Evolutionary conservation across 768 basidiomycete genomes (phyloP).

Genomic region (Calocera viscosa): DNA sequence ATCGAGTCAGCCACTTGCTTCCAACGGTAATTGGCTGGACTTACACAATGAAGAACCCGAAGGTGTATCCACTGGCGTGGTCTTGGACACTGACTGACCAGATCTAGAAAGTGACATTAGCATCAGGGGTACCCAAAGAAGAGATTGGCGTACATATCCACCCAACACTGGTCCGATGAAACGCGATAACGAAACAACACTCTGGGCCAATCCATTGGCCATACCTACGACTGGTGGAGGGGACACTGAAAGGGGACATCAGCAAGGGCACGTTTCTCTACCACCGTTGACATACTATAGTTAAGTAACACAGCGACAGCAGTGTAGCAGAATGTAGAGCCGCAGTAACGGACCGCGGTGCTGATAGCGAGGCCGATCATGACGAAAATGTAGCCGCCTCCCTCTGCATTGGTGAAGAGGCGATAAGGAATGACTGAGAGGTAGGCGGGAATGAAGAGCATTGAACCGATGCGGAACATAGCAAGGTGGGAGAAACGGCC

Average conservation of each 20-base stretch:
- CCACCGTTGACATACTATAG: constrained; percentile 43
- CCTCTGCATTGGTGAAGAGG: constrained; percentile 51
- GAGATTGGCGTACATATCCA: constrained; percentile 47
- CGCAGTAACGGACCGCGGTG: constrained; percentile 82
- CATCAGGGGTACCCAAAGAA: background rate
- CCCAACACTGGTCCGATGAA: constrained; percentile 72
- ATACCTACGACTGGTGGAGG: constrained; percentile 79
- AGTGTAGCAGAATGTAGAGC: constrained; percentile 80
- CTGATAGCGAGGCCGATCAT: constrained; percentile 64
- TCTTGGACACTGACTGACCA: constrained; percentile 63
- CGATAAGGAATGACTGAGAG: constrained; percentile 65
- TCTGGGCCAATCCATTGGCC: constrained; percentile 93
- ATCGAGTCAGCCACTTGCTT: background rate
- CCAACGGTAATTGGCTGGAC: background rate
- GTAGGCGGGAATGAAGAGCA: constrained; percentile 83
- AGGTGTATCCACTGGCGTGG: constrained; percentile 55
- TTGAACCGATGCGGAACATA: constrained; percentile 81
- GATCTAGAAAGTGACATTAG: constrained; percentile 32
- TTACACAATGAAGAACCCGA: constrained; percentile 41
- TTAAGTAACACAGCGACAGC: constrained; percentile 78
- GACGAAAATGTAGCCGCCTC: constrained; percentile 62
- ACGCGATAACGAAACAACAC: constrained; percentile 83
- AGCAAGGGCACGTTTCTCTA: background rate
- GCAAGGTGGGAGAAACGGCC: constrained; percentile 72
- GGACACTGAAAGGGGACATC: constrained; percentile 48